Percentiles rank a stretch among this genome's conserved stretches.
These are phyloP conservation scores for Auriculariales sp. DNA, from an alignment of 768 basidiomycete species.

Conservation along the genomic window DNA sequence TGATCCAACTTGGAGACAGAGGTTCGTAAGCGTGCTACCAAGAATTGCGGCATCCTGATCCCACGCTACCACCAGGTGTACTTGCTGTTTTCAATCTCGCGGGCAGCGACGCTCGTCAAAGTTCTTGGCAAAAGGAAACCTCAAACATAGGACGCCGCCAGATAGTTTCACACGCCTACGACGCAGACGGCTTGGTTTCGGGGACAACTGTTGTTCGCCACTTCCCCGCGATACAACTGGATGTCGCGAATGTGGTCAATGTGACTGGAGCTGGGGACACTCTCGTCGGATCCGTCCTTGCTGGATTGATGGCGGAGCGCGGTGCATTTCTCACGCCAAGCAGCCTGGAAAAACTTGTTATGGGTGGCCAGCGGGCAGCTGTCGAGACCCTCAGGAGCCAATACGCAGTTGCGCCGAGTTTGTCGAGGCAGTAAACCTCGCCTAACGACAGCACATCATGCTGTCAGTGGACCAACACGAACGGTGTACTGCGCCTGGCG, in stretches of 20 bases:
- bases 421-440: slow-evolving; percentile 13
- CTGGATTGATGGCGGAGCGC: slow-evolving; percentile 33
- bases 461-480: slow-evolving; percentile 42
- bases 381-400: slow-evolving; percentile 40
- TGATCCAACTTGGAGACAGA: slow-evolving; percentile 70
- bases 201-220: slow-evolving; percentile 56
- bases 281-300: slow-evolving; percentile 72
- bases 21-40: slow-evolving; percentile 12
- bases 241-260: slow-evolving; percentile 32
- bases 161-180: slow-evolving; percentile 35
- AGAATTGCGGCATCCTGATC: slow-evolving; percentile 4
- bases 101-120: slow-evolving; percentile 21
- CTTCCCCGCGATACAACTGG: slow-evolving; percentile 42
- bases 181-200: slow-evolving; percentile 26
- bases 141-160: slow-evolving; percentile 32
- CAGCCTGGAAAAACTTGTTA: slow-evolving; percentile 30
- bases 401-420: slow-evolving; percentile 48
- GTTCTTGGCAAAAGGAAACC: slow-evolving; percentile 35
- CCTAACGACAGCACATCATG: too few species aligned
- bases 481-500: slow-evolving; percentile 42
- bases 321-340: slow-evolving; percentile 30
- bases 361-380: slow-evolving; percentile 51
- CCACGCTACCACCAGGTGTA: slow-evolving; percentile 26
- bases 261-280: slow-evolving; percentile 92
- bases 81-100: slow-evolving; percentile 41